Conservation (phyloP, 2,329 filamentous ascomycete species). For the Ophiosphaerella narmari region DNA sequence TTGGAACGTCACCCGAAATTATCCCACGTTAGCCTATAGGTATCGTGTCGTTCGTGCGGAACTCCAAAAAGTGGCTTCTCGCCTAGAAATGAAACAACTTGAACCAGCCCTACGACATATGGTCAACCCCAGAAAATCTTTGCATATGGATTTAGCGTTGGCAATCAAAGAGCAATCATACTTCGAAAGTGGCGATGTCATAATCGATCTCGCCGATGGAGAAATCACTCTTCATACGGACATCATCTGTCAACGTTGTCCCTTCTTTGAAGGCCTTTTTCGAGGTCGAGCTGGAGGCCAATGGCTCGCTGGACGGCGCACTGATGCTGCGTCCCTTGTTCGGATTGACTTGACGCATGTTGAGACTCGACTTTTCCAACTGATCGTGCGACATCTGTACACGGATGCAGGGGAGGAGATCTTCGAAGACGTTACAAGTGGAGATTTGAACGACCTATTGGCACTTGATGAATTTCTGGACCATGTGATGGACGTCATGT, state of each 20-base stretch:
- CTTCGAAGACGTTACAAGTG: conserved; percentile 75
- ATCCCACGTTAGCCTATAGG: conserved; percentile 67
- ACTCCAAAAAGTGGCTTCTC: conserved; percentile 81
- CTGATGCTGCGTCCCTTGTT: conserved; percentile 57
- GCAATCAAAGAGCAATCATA: conserved; percentile 72
- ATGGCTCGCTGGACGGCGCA: conserved; percentile 78
- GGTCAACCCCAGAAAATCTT: conserved; percentile 64
- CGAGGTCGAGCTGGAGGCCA: conserved; percentile 81
- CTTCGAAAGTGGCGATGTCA: conserved; percentile 78
- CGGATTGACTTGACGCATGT: conserved; percentile 84
- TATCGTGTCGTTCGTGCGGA: conserved; percentile 82
- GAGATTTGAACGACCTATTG: conserved; percentile 54
- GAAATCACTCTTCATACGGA: conserved; percentile 74
- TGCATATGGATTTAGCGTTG: conserved; percentile 71
- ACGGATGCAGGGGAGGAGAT: conserved; percentile 79
- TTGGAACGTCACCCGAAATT: conserved; percentile 78
- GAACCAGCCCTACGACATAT: conserved; percentile 80
- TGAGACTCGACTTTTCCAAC: conserved; percentile 70
- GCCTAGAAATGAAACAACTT: conserved; percentile 70
- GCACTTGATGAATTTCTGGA: conserved; percentile 81
- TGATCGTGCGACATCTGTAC: conserved; percentile 82
- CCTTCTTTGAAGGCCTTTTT: conserved; percentile 91
- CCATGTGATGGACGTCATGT: conserved; percentile 87
- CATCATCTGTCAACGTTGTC: conserved; percentile 80
- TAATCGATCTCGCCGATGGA: conserved; percentile 78